phyloP scores from a whole-genome alignment of 1,284 basidiomycete genomes.

The Malassezia restricta region DNA sequence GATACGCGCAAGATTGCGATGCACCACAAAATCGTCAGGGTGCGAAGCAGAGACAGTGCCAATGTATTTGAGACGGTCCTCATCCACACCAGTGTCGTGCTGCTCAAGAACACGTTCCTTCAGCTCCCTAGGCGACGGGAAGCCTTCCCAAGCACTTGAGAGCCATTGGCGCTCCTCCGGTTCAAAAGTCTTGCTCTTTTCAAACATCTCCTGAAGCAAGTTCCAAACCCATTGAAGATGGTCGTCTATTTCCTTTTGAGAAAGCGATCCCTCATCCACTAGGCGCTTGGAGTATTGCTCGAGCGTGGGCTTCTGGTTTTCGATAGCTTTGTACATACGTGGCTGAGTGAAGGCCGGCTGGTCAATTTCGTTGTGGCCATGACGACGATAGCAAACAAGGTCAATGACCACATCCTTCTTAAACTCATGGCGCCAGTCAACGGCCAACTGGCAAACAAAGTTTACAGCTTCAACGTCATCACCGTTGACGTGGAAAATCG shows the following conservation, averaged over 20 bases:
- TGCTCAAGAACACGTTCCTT: conserved; percentile 83
- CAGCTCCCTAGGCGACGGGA: conserved; percentile 91
- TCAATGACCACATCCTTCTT: conserved; percentile 99
- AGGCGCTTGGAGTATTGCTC: conserved; percentile 84
- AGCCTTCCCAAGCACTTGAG: conserved; percentile 93
- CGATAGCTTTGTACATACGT: conserved; percentile 94
- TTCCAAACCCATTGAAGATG: conserved; percentile 99
- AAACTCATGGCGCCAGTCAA: conserved; percentile 94
- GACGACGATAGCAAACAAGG: conserved; percentile 94
- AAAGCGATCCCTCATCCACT: conserved; percentile 82
- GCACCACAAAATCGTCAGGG: conserved; percentile 71
- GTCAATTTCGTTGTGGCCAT: conserved; percentile 99
- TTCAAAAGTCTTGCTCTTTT: conserved; percentile 82
- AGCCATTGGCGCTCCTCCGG: conserved; percentile 73
- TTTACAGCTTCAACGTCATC: conserved; percentile 91
- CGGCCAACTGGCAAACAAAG: conserved; percentile 93
- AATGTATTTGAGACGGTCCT: conserved; percentile 67
- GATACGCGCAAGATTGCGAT: conserved; percentile 89
- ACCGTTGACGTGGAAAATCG: conserved; percentile 99
- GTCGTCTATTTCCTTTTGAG: conserved; percentile 89
- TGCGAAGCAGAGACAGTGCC: conserved; percentile 74
- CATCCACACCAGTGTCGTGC: conserved; percentile 68
- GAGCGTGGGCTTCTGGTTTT: conserved; percentile 81
- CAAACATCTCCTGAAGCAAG: conserved; percentile 86
- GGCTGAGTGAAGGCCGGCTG: conserved; percentile 98